phyloP scores from a whole-genome alignment of 1,284 basidiomycete genomes.

The Inonotus hispidus region DNA sequence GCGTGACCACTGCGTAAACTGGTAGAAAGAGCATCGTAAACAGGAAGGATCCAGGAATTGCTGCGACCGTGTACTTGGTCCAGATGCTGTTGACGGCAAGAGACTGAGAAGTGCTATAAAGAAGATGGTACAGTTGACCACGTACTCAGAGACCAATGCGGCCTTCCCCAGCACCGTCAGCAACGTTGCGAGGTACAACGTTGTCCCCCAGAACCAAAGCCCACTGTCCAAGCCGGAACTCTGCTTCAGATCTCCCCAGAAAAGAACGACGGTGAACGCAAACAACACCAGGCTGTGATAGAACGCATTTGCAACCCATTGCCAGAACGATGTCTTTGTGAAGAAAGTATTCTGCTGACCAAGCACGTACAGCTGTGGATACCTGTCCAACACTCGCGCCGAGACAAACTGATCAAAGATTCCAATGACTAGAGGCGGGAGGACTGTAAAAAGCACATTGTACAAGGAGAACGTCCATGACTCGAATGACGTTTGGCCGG shows the following conservation, averaged over 20 bases:
- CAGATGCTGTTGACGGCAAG: conserved; percentile 61
- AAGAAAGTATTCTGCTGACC: conserved; percentile 93
- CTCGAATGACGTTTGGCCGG: conserved; percentile 96
- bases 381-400: conserved; percentile 93
- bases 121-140: conserved; percentile 19
- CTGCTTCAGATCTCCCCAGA: conserved; percentile 88
- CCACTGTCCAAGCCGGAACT: conserved; percentile 79
- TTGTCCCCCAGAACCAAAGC: conserved; percentile 98
- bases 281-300: conserved; percentile 91
- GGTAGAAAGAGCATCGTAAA: conserved; percentile 95
- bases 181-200: conserved; percentile 87
- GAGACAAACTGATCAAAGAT: conserved; percentile 98
- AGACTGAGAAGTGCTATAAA: conserved; percentile 14
- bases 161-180: conserved; percentile 97
- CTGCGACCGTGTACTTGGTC: conserved; percentile 98
- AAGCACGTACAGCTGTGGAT: conserved; percentile 93
- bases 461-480: conserved; percentile 97
- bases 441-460: conserved; percentile 90
- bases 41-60: conserved; percentile 93
- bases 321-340: conserved; percentile 87
- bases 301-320: conserved; percentile 92
- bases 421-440: conserved; percentile 96
- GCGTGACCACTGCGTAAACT: conserved; percentile 85
- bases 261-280: conserved; percentile 84
- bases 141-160: conserved; percentile 94